These are phyloP conservation scores for Suhomyces ambrosiae DNA, from an alignment of 1,139 yeast genomes.

Conservation along the genomic window DNA sequence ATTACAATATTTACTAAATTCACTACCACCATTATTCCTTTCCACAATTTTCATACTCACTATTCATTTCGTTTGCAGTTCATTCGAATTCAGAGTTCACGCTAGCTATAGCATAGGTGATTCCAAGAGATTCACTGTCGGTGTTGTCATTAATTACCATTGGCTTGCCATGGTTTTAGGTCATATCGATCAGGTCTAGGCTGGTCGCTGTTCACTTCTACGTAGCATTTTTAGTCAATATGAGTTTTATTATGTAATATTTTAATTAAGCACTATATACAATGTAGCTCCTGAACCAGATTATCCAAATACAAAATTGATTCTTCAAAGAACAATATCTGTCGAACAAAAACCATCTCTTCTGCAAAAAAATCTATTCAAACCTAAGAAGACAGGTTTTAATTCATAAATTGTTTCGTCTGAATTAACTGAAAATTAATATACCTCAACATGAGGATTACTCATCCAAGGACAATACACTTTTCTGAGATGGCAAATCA, in stretches of 20 bases:
- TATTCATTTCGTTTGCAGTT: no score
- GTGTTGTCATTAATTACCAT: neutral
- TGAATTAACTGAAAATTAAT: no score
- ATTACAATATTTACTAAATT: no score
- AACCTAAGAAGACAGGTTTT: no score
- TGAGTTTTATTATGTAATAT: neutral
- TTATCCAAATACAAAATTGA: no score
- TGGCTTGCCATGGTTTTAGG: neutral
- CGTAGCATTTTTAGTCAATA: neutral
- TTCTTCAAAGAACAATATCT: no score
- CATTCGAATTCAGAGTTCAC: no score
- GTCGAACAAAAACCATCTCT: no score
- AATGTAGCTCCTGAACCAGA: neutral
- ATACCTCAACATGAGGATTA: slow-evolving; percentile 16
- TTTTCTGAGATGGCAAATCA: slow-evolving; percentile 62
- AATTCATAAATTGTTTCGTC: no score
- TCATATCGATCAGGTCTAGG: neutral
- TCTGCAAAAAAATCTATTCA: no score
- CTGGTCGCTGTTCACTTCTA: neutral
- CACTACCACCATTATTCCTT: no score
- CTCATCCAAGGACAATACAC: slow-evolving; percentile 64
- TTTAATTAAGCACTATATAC: neutral
- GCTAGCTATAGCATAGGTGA: no score
- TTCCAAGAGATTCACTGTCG: neutral
- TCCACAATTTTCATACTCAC: neutral